A percentile compares a stretch with the other conserved stretches of the same genome.
Conservation (phyloP, 176 grass and related monocot genomes). For the Pharus latifolius region DNA sequence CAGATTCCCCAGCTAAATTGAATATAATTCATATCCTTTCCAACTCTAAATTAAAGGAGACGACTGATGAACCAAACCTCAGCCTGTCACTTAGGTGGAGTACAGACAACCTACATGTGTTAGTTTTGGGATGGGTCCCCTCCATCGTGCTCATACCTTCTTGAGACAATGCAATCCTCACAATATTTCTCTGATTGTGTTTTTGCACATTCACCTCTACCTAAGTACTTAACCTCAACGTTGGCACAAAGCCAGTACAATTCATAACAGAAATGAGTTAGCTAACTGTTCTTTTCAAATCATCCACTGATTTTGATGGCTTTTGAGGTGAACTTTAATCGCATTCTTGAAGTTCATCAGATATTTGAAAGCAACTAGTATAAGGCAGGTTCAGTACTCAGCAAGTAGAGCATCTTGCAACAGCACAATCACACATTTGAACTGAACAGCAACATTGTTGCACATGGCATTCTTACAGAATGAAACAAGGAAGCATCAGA, state of each 20-base stretch:
- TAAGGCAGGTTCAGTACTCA: too few relatives aligned
- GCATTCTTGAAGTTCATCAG: neutral
- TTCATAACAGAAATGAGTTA: too few relatives aligned
- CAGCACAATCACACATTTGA: too few relatives aligned
- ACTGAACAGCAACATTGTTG: too few relatives aligned
- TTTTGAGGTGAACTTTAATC: neutral
- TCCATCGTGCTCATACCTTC: neutral
- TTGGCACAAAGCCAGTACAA: neutral
- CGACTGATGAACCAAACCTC: neutral
- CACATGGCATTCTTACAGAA: too few relatives aligned
- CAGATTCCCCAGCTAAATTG: neutral
- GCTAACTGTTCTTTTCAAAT: neutral
- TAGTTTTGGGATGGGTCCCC: neutral
- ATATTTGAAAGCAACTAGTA: too few relatives aligned
- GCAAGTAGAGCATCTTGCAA: neutral
- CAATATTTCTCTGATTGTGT: neutral
- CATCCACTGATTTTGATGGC: neutral
- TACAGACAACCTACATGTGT: constrained; percentile 24
- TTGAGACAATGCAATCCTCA: neutral
- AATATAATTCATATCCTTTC: neutral
- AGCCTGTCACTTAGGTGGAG: neutral
- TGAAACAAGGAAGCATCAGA: too few relatives aligned
- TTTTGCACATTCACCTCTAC: neutral
- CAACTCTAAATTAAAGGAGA: neutral
- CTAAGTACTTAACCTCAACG: neutral